A percentile compares a stretch with the other conserved stretches of the same genome.
phyloP scores from a whole-genome alignment of 2,329 filamentous ascomycete species.

The Lasiodiplodia citricola region DNA sequence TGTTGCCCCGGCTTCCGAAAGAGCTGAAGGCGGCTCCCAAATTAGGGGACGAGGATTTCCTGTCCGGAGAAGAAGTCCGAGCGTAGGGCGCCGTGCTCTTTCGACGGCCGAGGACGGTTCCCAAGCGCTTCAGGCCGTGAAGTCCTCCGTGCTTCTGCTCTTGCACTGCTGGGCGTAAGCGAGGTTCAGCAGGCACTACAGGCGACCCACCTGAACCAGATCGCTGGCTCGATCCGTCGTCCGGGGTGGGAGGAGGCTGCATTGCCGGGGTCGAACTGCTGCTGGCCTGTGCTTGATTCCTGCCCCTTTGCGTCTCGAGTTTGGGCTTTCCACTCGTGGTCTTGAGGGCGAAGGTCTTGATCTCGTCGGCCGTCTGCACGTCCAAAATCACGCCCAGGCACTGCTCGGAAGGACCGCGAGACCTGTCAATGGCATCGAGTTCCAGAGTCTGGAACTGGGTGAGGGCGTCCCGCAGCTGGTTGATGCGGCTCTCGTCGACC shows the following conservation, averaged over 20 bases:
- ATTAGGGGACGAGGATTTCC: conserved; percentile 59
- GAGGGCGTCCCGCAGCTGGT: conserved; percentile 86
- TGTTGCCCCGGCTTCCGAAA: conserved; percentile 62
- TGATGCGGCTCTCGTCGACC: conserved; percentile 85
- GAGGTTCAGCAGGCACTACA: conserved; percentile 18
- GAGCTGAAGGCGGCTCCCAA: conserved; percentile 63
- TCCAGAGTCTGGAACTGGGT: conserved; percentile 95
- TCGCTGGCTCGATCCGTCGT: conserved; percentile 62
- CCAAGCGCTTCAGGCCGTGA: conserved; percentile 44
- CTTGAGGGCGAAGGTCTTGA: conserved; percentile 70
- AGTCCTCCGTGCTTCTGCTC: conserved; percentile 44
- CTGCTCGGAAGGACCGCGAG: conserved; percentile 74
- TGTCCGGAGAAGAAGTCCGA: conserved; percentile 50
- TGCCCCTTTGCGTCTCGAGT: conserved; percentile 41
- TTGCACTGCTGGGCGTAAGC: conserved; percentile 33
- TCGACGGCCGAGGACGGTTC: conserved; percentile 46
- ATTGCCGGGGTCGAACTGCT: conserved; percentile 15
- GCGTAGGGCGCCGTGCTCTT: conserved; percentile 42
- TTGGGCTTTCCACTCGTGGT: conserved; percentile 45
- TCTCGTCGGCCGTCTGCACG: conserved; percentile 84
- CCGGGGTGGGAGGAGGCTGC: conserved; percentile 43
- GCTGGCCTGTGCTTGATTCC: conserved; percentile 21
- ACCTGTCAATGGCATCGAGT: conserved; percentile 81
- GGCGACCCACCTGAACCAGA: conserved; percentile 53
- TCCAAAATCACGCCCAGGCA: conserved; percentile 84